These are phyloP conservation scores for Aspergillus costaricaensis DNA, from an alignment of 2,329 filamentous ascomycete species.

Conservation along the genomic window DNA sequence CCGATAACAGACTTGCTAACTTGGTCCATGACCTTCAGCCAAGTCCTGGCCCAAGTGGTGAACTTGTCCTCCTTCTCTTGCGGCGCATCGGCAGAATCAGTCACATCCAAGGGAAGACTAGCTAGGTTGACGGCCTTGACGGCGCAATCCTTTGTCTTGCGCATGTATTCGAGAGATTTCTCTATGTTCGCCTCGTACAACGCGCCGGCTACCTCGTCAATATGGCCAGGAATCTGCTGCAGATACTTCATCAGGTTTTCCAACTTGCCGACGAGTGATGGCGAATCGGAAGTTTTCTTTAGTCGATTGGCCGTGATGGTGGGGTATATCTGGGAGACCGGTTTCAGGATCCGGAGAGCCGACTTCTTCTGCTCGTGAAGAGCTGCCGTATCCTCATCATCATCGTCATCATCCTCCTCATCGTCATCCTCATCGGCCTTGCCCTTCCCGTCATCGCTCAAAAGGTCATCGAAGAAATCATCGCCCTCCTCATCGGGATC, in stretches of 20 bases:
- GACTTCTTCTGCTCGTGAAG: conserved; percentile 45
- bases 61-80: conserved; percentile 71
- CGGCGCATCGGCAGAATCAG: conserved; percentile 57
- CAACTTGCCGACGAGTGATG: conserved; percentile 30
- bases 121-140: conserved; percentile 71
- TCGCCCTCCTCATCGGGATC: conserved; percentile 69
- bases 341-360: conserved; percentile 45
- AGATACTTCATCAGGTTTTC: conserved; percentile 39
- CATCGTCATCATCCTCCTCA: conserved; percentile 24
- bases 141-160: conserved; percentile 47
- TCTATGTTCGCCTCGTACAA: conserved; percentile 46
- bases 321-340: conserved; percentile 46
- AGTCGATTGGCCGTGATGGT: conserved; percentile 46
- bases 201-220: conserved; percentile 50
- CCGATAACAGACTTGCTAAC: conserved; percentile 35
- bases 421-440: conserved; percentile 23
- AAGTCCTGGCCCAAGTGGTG: conserved; percentile 70
- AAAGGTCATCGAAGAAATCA: conserved; percentile 49
- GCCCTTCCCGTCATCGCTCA: conserved; percentile 32
- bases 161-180: conserved; percentile 36
- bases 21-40: conserved; percentile 49
- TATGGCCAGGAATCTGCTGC: conserved; percentile 41
- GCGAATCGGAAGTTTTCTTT: conserved; percentile 33
- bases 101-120: conserved; percentile 70
- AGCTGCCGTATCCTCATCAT: conserved; percentile 35